A percentile compares a stretch with the other conserved stretches of the same genome.
Evolutionary conservation across 768 basidiomycete species (phyloP).

Genomic region (Podaxis sp.): DNA sequence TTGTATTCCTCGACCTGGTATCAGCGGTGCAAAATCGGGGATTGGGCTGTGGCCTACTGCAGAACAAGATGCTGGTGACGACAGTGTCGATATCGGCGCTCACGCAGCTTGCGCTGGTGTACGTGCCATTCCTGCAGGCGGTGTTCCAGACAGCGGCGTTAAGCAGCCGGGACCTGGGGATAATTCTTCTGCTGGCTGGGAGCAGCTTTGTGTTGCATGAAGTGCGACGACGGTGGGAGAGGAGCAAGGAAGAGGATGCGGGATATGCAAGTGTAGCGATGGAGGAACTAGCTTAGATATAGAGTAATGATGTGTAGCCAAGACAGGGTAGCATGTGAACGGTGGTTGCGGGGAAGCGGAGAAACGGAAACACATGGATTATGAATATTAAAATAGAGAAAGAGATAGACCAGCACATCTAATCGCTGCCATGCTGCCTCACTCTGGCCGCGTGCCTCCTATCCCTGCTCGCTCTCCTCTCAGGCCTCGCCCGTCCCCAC

Average conservation of each 20-base stretch:
- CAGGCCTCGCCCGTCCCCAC: constrained; percentile 23
- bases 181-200: constrained; percentile 66
- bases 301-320: not conserved
- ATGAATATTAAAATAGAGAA: not conserved
- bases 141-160: constrained; percentile 94
- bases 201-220: constrained; percentile 75
- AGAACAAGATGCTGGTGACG: constrained; percentile 86
- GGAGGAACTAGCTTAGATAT: constrained; percentile 56
- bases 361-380: not conserved
- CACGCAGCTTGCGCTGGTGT: constrained; percentile 82
- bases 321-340: not conserved
- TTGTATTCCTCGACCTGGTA: constrained; percentile 95
- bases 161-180: constrained; percentile 59
- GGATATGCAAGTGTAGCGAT: constrained; percentile 44
- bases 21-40: constrained; percentile 95
- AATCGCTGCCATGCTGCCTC: constrained; percentile 1
- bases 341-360: not conserved
- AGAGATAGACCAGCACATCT: not conserved
- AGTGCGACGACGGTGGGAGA: constrained; percentile 73
- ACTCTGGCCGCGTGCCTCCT: constrained; percentile 19
- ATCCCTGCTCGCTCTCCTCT: constrained; percentile 37
- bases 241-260: constrained; percentile 52
- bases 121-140: constrained; percentile 86
- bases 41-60: constrained; percentile 75
- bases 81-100: constrained; percentile 87